These are phyloP conservation scores for Dioszegia aurantiaca DNA, from an alignment of 768 basidiomycete species.

Conservation along the genomic window DNA sequence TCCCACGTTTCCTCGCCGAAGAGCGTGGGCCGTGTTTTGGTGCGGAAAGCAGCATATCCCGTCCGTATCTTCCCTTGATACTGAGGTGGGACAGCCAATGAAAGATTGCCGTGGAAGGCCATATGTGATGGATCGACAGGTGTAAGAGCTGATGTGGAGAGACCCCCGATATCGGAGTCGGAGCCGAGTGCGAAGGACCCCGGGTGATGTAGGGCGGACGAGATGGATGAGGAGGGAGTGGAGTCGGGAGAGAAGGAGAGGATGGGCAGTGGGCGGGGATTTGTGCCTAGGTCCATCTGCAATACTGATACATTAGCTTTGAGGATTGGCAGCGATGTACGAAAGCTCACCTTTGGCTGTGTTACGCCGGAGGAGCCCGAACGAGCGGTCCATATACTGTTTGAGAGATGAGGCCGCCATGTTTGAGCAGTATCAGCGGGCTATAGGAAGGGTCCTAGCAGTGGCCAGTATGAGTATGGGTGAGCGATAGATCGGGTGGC, in stretches of 20 bases:
- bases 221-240: constrained; percentile 21
- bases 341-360: constrained; percentile 36
- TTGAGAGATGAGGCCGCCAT: constrained; percentile 35
- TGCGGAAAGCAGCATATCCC: constrained; percentile 89
- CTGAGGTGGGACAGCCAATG: constrained; percentile 66
- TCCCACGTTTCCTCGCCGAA: constrained; percentile 86
- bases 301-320: constrained; percentile 27
- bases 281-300: constrained; percentile 32
- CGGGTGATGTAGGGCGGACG: constrained; percentile 54
- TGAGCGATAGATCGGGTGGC: too few relatives aligned
- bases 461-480: too few relatives aligned
- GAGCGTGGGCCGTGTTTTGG: constrained; percentile 74
- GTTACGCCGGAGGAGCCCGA: constrained; percentile 38
- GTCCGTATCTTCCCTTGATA: constrained; percentile 68
- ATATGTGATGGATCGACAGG: constrained; percentile 54
- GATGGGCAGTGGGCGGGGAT: constrained; percentile 33
- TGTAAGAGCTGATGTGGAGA: constrained; percentile 37
- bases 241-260: constrained; percentile 31
- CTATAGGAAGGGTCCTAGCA: not conserved
- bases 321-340: not conserved
- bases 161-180: constrained; percentile 82
- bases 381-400: constrained; percentile 41
- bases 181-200: constrained; percentile 71
- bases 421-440: too few relatives aligned
- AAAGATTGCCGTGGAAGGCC: constrained; percentile 71